Evolutionary conservation across 176 grass and related monocot genomes (phyloP).

Genomic region (Luzula sylvatica): DNA sequence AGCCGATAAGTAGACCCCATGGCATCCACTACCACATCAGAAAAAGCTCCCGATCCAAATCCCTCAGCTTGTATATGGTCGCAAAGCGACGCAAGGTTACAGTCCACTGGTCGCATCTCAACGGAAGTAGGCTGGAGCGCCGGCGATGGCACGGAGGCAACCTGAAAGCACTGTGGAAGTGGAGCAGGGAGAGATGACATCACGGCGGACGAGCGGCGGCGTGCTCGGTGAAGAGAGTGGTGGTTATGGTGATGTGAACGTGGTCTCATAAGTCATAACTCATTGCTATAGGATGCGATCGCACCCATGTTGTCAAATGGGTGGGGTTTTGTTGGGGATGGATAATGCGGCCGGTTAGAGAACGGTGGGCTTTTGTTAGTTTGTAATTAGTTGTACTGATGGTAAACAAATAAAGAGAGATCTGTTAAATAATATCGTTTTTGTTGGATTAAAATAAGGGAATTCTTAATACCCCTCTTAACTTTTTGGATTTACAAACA

Average conservation of each 20-base stretch:
- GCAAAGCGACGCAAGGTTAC: constrained; percentile 82
- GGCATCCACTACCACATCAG: constrained; percentile 78
- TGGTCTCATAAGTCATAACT: too few species aligned
- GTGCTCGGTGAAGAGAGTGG: background rate
- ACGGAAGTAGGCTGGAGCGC: constrained; percentile 24
- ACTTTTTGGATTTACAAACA: too few species aligned
- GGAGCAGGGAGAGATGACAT: constrained; percentile 10
- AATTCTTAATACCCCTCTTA: too few species aligned
- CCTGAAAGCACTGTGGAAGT: background rate
- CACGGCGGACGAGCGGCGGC: background rate
- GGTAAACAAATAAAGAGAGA: background rate
- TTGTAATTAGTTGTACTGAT: too few species aligned
- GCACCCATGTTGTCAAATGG: background rate
- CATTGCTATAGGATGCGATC: background rate
- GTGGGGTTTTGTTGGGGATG: background rate
- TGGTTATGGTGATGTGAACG: background rate
- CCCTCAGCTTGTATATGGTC: constrained; percentile 85
- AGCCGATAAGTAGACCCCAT: constrained; percentile 79
- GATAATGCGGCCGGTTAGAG: background rate
- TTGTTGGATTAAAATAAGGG: too few species aligned
- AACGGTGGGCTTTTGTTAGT: constrained; percentile 7
- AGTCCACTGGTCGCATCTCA: constrained; percentile 61
- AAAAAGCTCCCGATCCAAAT: constrained; percentile 71
- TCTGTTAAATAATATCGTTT: too few species aligned
- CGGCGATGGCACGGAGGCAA: background rate